Conservation (phyloP, 345 rosid species). For the Eucalyptus polyanthemos region DNA sequence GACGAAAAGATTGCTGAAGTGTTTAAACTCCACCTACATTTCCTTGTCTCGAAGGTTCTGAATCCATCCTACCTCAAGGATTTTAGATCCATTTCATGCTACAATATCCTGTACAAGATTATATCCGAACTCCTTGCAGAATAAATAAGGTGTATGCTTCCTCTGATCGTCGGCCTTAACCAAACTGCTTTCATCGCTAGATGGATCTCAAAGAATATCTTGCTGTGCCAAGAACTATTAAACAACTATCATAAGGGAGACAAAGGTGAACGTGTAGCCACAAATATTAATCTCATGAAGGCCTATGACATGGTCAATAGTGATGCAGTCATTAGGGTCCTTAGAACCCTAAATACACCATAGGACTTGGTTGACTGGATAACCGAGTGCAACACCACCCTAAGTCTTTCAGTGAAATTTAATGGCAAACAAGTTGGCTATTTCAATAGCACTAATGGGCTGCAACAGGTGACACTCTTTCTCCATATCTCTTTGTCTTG, state of each 20-base stretch:
- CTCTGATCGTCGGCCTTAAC: not conserved
- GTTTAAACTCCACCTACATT: not conserved
- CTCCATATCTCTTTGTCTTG: too few species aligned
- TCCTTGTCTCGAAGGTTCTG: not conserved
- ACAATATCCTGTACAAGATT: not conserved
- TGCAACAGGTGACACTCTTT: too few species aligned
- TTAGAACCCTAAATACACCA: too few species aligned
- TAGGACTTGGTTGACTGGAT: too few species aligned
- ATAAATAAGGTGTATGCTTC: not conserved
- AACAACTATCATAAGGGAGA: not conserved
- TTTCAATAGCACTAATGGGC: too few species aligned
- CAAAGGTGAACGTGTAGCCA: not conserved
- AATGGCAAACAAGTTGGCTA: too few species aligned
- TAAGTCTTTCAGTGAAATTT: too few species aligned
- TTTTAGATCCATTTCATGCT: not conserved
- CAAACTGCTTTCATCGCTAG: not conserved
- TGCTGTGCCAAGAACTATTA: not conserved
- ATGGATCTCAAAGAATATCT: not conserved
- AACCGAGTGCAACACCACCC: too few species aligned
- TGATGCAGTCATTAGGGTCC: too few species aligned
- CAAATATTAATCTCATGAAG: not conserved
- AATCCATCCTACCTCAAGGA: not conserved
- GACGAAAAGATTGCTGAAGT: not conserved
- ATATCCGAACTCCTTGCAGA: not conserved
- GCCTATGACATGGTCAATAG: not conserved